Base-by-base conservation (phyloP, 2,329 filamentous ascomycete species). In the Penicillium italicum region DNA sequence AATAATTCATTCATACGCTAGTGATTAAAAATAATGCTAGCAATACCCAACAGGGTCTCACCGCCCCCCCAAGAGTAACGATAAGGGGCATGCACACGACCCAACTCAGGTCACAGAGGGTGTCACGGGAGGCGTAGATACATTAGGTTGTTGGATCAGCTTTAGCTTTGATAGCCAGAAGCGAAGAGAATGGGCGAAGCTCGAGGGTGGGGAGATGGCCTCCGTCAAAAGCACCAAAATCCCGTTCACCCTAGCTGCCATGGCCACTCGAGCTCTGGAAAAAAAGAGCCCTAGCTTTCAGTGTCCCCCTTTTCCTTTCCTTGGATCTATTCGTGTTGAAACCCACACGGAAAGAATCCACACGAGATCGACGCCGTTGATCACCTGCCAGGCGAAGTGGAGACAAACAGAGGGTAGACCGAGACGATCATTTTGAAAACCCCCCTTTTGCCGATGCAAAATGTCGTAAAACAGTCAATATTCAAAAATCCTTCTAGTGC, bases 361-460 rank as follows among this genome's bases (percentile, higher is more conserved):
- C 41, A 33, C 46, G 34, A 42, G 58, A 49, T 50, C 56, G 41
- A 55, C 50, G 58, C 58, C 53, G 20, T 31, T 51, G 30, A 55
- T 56, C 56, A 62, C 56, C 63, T 59, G 56, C 60, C 53, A 56
- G 60, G 36, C 49, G 57, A 47, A 34, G 52, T 53, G 56, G 60
- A 53, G 54, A 61, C 41, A 47, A 37, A 18, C 34, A 16, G 57
- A 48, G 50, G 54, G 41, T 30, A 45, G 51, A 48, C 31, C 44
- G 28, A 53, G 42, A 51, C 22, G 55, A 43, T 51, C 42, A 33
- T 31, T 31, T 45, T 31, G 18, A 37, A 42, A 36, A 36, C 36
- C 28, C 40, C 37, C 30, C 56, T 60, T 58, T 62, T 73, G 64
- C 65, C 62, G 59, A 73, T 71, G 68, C 69, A 68, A 66, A 62